Base-by-base conservation (phyloP, 306 rosid genomes). In the Purshia tridentata region DNA sequence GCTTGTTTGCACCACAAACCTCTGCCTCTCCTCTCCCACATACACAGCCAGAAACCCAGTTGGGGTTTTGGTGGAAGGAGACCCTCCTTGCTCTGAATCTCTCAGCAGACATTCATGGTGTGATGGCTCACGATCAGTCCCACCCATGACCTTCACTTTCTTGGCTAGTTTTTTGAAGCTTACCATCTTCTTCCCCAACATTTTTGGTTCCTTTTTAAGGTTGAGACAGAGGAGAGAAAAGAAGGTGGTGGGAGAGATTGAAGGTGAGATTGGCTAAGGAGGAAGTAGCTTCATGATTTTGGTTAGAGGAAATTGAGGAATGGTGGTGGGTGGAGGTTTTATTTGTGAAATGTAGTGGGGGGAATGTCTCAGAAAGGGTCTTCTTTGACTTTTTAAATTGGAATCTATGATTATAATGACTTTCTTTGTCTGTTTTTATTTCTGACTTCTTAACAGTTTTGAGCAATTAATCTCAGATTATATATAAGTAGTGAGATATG, bases 1-100 rank as follows among this genome's bases (percentile, higher is more conserved):
- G 78, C 87, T 79, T 7, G 91, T 94, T 5, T 89, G 94, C 42
- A 94, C 92, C 71, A 91, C 91, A 71, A 80, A 83, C 49, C 97
- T 81, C 15, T 72, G 88, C 10, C 76, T 80, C 58, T 94, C 96
- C 8, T 91, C 91, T 16, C 98, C 98, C 0, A 94, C 89, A 64
- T 94, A 94, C 45, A 91, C 52, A 3, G 92, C 96, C 35, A 94
- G 78, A 67, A 67, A 94, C 46, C 98, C 98, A 3, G 81, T 87
- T 45, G 92, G 98, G 4, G 94, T 88, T 69, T 73, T 78, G 70
- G 56, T 53, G 14, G 78, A 47, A 3, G 80, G 69, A 0, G 74
- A 72, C 15, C 60, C 87, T 51, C 84, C 89, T 45, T 71, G 55
- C 16, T 74, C 80, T 12, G 68, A 48, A 23, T 51, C 77, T 19